Conservation (phyloP, 1,284 basidiomycete species). For the Cutaneotrichosporon cavernicola region DNA sequence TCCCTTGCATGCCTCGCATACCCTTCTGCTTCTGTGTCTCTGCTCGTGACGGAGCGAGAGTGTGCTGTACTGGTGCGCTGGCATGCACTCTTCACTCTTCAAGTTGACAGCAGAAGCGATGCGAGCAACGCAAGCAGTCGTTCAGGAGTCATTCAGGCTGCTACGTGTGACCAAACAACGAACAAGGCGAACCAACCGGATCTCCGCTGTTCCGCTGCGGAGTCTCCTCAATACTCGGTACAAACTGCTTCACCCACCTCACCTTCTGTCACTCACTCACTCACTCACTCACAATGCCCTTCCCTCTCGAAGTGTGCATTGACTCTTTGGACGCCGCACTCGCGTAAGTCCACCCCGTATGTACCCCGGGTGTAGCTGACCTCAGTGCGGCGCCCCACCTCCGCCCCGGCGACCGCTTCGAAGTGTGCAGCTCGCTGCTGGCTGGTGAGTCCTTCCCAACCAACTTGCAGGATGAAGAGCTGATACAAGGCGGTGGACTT, state of each 20-base stretch:
- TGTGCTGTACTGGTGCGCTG: too few relatives aligned
- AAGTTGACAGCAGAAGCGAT: too few relatives aligned
- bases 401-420: slow-evolving; percentile 56
- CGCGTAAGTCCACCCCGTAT: slow-evolving; percentile 10
- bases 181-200: background rate
- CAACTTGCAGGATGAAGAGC: background rate
- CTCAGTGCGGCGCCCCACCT: slow-evolving; percentile 20
- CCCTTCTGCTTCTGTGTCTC: too few relatives aligned
- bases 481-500: slow-evolving; percentile 64
- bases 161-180: background rate
- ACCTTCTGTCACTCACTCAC: background rate
- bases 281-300: slow-evolving; percentile 3
- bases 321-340: slow-evolving; percentile 71
- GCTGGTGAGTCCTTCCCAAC: slow-evolving; percentile 32
- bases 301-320: slow-evolving; percentile 69
- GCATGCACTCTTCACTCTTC: too few relatives aligned
- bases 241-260: background rate
- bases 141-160: too few relatives aligned
- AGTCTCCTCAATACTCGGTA: too few relatives aligned
- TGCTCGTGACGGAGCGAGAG: too few relatives aligned
- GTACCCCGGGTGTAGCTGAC: slow-evolving; percentile 4
- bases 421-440: slow-evolving; percentile 68
- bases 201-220: background rate
- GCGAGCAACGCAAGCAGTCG: too few relatives aligned
- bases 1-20: background rate